These are phyloP conservation scores for Zizania latifolia DNA, from an alignment of 176 grass and related monocot species.

Conservation along the genomic window DNA sequence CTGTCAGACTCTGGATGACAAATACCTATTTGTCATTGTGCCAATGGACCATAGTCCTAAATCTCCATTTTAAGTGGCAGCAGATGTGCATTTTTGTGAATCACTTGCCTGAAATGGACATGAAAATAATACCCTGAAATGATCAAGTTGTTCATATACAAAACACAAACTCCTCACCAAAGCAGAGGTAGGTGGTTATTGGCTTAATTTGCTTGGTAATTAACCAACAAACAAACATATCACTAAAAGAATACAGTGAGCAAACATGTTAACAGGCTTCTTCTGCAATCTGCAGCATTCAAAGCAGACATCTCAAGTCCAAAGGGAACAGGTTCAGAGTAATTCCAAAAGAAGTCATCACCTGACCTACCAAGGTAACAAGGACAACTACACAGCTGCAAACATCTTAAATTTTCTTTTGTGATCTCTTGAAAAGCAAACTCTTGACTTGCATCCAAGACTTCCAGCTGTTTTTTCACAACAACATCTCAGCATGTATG, in stretches of 20 bases:
- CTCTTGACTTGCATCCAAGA: not conserved
- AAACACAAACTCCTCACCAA: not conserved
- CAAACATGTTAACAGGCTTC: not conserved
- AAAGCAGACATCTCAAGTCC: conserved; percentile 8
- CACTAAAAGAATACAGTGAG: not conserved
- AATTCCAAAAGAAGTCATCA: not conserved
- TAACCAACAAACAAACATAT: not conserved
- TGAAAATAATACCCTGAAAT: no score
- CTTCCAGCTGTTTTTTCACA: not conserved
- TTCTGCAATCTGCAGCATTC: conserved; percentile 20
- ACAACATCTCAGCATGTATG: not conserved
- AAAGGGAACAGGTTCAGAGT: conserved; percentile 5
- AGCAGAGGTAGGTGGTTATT: not conserved
- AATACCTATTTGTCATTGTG: no score
- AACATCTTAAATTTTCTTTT: not conserved
- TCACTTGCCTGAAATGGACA: no score
- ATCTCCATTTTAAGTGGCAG: no score
- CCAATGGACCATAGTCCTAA: no score
- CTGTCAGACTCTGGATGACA: no score
- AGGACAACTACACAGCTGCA: not conserved
- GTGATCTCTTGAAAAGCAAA: not conserved
- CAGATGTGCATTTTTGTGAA: no score
- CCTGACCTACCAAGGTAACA: not conserved
- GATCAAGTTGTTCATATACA: no score
- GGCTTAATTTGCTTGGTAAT: not conserved